Base-by-base conservation (phyloP, 139 green algal genomes). In the Axilococcus clingmanii region DNA sequence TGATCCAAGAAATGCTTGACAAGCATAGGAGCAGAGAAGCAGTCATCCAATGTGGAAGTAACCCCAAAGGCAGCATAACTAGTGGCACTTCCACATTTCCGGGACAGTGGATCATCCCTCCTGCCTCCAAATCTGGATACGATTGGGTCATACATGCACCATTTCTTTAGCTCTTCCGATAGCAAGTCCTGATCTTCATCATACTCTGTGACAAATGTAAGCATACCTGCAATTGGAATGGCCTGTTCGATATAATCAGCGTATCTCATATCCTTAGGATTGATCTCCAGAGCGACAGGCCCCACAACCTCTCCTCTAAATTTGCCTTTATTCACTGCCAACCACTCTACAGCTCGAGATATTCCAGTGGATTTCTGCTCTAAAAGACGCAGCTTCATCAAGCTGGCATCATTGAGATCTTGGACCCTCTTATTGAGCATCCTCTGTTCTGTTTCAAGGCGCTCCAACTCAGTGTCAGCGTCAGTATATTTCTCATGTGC, bases 1-100 rank as follows among this genome's bases (percentile, higher is more conserved):
- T 77, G 50, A 25, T 33, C 52, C 24, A 95, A 57, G 31, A 61
- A 53, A 30, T 79, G 64, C 68, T 85, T 87, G 27, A 95, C 56
- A 8, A 88, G 48, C 3, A 40, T 11, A 0, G 79, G 72, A 4
- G 86, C 82, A n/a, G 80, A 49, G 32, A 94, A 81, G 8, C 84
- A 62, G 55, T 87, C 34, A 49, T 93, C 79, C 19, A 95, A 49
- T 2, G 79, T 88, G 56, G 72, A 50, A 4, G 51, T 68, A 7
- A 94, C 67, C 56, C 79, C 79, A 23, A 63, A 71, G 60, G 42
- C 45, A 23, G 41, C 57, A 34, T 63, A 74, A 2, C 55, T n/a
- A 2, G 38, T 16, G 12, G 59, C 43, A 34, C 59, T 42, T 2
- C 73, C 69, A 1, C 32, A 41, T 28, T 37, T 48, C 49, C 75